Conservation (phyloP, 208 protist genomes). For the Polymyxa betae region DNA sequence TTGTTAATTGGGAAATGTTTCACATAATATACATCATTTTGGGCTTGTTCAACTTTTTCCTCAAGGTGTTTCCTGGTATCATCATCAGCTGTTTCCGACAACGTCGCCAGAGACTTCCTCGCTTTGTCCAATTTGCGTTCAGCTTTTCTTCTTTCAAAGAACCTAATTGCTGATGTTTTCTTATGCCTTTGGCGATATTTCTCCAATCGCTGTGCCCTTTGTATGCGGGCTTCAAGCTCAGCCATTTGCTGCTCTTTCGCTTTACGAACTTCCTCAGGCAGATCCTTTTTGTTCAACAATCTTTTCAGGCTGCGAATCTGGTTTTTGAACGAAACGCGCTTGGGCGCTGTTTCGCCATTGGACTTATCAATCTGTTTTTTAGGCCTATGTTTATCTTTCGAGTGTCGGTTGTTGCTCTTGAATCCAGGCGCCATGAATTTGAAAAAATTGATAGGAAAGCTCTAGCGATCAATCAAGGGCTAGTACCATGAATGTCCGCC, state of each 20-base stretch:
- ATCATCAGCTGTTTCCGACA: neutral
- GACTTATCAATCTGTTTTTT: too few relatives aligned
- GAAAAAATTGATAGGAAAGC: too few relatives aligned
- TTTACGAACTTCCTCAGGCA: neutral
- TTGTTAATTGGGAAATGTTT: conserved; percentile 7
- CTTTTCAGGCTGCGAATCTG: neutral
- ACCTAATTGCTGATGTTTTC: neutral
- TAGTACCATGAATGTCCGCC: too few relatives aligned
- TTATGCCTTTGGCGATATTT: neutral
- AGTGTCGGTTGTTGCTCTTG: too few relatives aligned
- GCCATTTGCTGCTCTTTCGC: neutral
- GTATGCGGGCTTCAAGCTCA: neutral
- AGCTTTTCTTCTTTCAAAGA: neutral
- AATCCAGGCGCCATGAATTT: too few relatives aligned
- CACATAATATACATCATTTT: neutral
- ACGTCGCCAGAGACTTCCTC: neutral
- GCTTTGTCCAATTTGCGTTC: neutral
- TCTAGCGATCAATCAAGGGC: too few relatives aligned
- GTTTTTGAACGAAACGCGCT: conserved; percentile 2
- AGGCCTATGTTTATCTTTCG: too few relatives aligned
- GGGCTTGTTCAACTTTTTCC: neutral
- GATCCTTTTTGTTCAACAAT: neutral
- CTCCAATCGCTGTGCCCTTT: neutral
- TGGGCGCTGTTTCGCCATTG: neutral
- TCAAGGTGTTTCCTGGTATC: neutral